These are phyloP conservation scores for Saccharomyces jurei DNA, from an alignment of 805 yeast genomes.

Conservation along the genomic window DNA sequence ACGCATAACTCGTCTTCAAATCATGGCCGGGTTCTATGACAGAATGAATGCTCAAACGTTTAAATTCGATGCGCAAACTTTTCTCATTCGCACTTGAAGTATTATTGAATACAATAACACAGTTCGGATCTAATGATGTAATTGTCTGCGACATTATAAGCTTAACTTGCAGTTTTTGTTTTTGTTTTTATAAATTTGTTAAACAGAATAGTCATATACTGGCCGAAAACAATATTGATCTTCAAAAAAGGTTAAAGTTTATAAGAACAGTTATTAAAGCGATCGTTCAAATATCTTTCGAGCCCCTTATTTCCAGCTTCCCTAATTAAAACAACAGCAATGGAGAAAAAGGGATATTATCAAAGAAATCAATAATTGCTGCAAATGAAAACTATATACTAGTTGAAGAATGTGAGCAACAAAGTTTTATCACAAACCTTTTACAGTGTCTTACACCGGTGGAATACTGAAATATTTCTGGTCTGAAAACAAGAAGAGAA, in stretches of 20 bases:
- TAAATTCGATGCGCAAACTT: slow-evolving; percentile 14
- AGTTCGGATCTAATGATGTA: slow-evolving; percentile 15
- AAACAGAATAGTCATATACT: background rate
- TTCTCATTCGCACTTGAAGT: slow-evolving; percentile 16
- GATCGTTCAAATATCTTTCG: background rate
- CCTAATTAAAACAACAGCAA: background rate
- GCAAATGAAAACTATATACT: background rate
- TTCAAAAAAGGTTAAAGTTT: background rate
- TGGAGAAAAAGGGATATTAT: background rate
- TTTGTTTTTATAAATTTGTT: background rate
- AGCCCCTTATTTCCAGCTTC: background rate
- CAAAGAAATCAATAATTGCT: background rate
- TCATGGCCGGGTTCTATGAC: slow-evolving; percentile 18
- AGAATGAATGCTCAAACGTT: slow-evolving; percentile 14
- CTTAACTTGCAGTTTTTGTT: background rate
- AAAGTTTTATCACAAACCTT: background rate
- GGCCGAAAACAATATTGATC: background rate
- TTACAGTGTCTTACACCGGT: background rate
- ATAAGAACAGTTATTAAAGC: background rate
- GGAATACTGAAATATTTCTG: background rate
- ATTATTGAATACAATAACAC: slow-evolving; percentile 13
- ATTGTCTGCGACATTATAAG: background rate
- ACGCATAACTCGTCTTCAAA: slow-evolving; percentile 12
- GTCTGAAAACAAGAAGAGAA: background rate
- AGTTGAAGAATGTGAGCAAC: background rate